phyloP scores from a whole-genome alignment of 352 stramenopile genomes.

The Salisapilia sapeloensis region DNA sequence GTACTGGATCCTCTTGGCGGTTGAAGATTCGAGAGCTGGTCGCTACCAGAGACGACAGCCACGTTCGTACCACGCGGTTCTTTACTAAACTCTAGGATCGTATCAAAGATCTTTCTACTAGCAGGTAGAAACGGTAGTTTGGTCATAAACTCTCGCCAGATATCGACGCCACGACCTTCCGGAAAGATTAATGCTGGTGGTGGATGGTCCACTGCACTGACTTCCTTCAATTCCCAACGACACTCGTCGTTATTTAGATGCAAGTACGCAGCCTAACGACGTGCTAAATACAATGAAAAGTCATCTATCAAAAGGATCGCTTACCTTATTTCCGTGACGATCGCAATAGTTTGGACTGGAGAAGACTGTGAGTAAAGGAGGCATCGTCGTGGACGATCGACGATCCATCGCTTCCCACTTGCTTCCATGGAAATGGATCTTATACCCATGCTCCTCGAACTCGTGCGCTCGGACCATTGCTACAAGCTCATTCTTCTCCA shows the following conservation, averaged over 20 bases:
- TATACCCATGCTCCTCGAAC: conserved; percentile 50
- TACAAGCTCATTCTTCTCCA: conserved; percentile 41
- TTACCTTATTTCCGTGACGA: conserved; percentile 46
- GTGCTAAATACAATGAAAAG: not conserved
- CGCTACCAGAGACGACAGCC: too few relatives aligned
- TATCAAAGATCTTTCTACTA: conserved; percentile 71
- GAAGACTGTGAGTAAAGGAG: conserved; percentile 88
- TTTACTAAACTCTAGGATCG: conserved; percentile 26
- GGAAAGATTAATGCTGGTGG: conserved; percentile 26
- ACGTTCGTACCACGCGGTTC: too few relatives aligned
- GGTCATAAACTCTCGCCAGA: conserved; percentile 53
- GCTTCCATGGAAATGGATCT: conserved; percentile 35
- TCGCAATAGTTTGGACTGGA: conserved; percentile 94
- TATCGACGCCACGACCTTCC: conserved; percentile 30
- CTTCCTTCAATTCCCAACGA: conserved; percentile 30
- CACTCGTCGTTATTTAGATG: conserved; percentile 24
- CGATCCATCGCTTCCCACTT: conserved; percentile 25
- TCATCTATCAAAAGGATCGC: conserved; percentile 1
- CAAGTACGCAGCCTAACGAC: conserved; percentile 31
- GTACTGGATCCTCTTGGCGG: too few relatives aligned
- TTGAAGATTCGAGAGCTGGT: too few relatives aligned
- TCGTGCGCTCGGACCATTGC: conserved; percentile 71
- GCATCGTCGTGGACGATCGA: conserved; percentile 20
- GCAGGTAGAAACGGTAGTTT: conserved; percentile 68
- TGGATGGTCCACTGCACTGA: conserved; percentile 25